Evolutionary conservation across 2,329 filamentous ascomycete genomes (phyloP), one percentile per base, ranked within the genome.

Genomic region (Talaromyces rugulosus): DNA sequence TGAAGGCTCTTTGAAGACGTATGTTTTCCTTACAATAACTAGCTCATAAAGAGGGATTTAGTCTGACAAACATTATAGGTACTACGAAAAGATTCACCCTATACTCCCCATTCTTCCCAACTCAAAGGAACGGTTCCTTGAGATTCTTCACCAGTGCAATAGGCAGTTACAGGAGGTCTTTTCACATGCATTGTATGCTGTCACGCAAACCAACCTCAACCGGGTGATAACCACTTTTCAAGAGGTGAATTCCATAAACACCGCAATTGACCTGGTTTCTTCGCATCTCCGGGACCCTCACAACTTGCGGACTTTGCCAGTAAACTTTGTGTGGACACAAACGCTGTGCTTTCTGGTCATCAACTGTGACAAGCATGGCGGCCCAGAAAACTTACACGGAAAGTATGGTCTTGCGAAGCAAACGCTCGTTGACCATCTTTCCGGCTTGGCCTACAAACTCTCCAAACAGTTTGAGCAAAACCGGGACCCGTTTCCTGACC

Each of bases 301-400:
- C 18, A 66, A 73, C 30, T 66, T 73, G 30, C 73, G 76, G 16
- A 67, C 72, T 7, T 69, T 70, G 3, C 67, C 74, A 1, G 69
- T 72, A 40, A 79, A 79, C 62, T 59, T 79, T 30, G 67, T 79
- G 27, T 76, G 74, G 68, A 69, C 79, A n/a, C 77, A 79, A 63
- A 73, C 72, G 34, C 67, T 78, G 56, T 68, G 75, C 8, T 66
- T 80, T 23, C 74, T 80, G 72, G 72, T 77, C 18, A 70, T 80
- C 11, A 78, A 80, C 51, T 76, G 75, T 60, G 77, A 79, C 54
- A 68, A 71, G 9, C 76, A 76, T 47, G 75, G 75, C 2, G 75
- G 75, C 2, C 76, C 77, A 1, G 75, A 79, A 42, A 78, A 79
- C 56, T 68, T 79, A 27, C 70, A 74, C 28, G 66, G 74, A 44